These are phyloP conservation scores for Hamigera avellanea DNA, from an alignment of 495 filamentous ascomycete genomes.

Conservation along the genomic window DNA sequence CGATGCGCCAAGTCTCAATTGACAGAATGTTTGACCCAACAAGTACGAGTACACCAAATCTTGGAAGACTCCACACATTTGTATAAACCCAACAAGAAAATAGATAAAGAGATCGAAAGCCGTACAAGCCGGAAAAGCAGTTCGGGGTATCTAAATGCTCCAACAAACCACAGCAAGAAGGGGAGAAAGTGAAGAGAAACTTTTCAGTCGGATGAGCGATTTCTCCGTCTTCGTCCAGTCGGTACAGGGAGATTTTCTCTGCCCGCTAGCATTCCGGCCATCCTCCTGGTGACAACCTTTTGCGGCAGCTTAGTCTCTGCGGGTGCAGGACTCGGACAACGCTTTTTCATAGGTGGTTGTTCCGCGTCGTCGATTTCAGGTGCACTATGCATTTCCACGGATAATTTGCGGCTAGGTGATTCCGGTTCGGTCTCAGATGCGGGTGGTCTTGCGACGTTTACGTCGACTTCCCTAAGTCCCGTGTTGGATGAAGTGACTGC, in stretches of 20 bases:
- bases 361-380: constrained; percentile 27
- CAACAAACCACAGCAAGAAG: no score
- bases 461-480: constrained; percentile 44
- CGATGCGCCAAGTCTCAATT: no score
- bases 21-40: no score
- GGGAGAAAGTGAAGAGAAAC: constrained; percentile 3
- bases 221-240: constrained; percentile 19
- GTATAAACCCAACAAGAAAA: no score
- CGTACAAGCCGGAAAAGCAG: no score
- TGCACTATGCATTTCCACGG: constrained; percentile 9
- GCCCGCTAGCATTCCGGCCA: constrained; percentile 39
- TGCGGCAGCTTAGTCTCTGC: constrained; percentile 29
- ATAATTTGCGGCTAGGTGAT: constrained; percentile 10
- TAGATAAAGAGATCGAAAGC: no score
- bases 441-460: constrained; percentile 35
- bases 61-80: no score
- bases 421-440: constrained; percentile 14
- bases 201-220: constrained; percentile 15
- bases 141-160: no score
- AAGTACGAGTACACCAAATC: no score
- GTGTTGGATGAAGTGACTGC: constrained; percentile 29
- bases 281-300: constrained; percentile 34
- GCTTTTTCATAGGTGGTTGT: constrained; percentile 41
- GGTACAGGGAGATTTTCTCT: constrained; percentile 47
- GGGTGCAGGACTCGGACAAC: constrained; percentile 28